These are phyloP conservation scores for Tricholoma hemisulphureum DNA, from an alignment of 768 basidiomycete species.

Conservation along the genomic window DNA sequence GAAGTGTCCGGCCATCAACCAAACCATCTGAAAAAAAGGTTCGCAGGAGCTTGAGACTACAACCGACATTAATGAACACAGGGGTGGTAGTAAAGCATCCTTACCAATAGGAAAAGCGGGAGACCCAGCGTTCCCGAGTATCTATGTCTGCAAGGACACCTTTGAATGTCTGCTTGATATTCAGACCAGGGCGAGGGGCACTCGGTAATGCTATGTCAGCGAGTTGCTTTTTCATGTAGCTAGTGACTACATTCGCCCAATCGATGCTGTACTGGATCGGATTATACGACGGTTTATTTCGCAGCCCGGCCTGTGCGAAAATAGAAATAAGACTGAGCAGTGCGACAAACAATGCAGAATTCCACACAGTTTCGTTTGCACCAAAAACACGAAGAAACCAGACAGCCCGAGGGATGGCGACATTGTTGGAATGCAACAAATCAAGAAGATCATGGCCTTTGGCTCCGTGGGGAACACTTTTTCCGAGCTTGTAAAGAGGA, in stretches of 20 bases:
- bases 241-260: slow-evolving; percentile 79
- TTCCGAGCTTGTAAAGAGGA: slow-evolving; percentile 77
- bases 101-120: slow-evolving; percentile 77
- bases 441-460: slow-evolving; percentile 85
- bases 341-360: slow-evolving; percentile 10
- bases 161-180: slow-evolving; percentile 84
- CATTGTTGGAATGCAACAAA: slow-evolving; percentile 69
- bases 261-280: slow-evolving; percentile 82
- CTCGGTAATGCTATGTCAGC: slow-evolving; percentile 77
- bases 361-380: slow-evolving; percentile 74
- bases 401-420: slow-evolving; percentile 77
- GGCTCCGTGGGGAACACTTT: slow-evolving; percentile 82
- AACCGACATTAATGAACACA: slow-evolving; percentile 1
- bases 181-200: slow-evolving; percentile 70
- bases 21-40: slow-evolving; percentile 80
- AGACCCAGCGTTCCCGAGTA: slow-evolving; percentile 71
- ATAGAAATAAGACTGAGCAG: background rate
- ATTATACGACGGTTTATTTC: slow-evolving; percentile 78
- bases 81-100: slow-evolving; percentile 10
- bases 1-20: slow-evolving; percentile 74
- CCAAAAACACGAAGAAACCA: slow-evolving; percentile 89
- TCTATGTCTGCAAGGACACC: slow-evolving; percentile 73
- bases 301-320: slow-evolving; percentile 56
- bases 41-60: slow-evolving; percentile 67
- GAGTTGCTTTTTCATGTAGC: slow-evolving; percentile 81